Evolutionary conservation across 2,329 filamentous ascomycete genomes (phyloP).

Genomic region (Nakataea oryzae): DNA sequence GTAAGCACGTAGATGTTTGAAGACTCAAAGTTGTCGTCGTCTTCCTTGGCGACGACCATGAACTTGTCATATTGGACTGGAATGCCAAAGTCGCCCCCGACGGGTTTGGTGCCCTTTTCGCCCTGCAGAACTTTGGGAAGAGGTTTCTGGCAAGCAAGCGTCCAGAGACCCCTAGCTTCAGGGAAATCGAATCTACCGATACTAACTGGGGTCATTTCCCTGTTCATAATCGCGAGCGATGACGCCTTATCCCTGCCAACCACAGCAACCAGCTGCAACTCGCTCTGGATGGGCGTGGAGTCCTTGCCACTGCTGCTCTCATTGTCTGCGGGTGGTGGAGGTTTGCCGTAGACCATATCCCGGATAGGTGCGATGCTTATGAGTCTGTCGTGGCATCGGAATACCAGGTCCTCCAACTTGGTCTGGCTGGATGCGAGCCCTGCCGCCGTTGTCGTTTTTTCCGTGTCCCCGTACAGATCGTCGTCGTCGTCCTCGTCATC

Average conservation of each 20-base stretch:
- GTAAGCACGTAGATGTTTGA: conserved; percentile 71
- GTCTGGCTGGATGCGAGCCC: conserved; percentile 26
- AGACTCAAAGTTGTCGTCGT: conserved; percentile 58
- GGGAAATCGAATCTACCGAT: conserved; percentile 62
- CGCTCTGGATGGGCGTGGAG: conserved; percentile 38
- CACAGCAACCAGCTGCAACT: conserved; percentile 48
- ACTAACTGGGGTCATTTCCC: conserved; percentile 64
- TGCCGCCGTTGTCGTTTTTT: conserved; percentile 20
- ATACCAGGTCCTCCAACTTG: conserved; percentile 55
- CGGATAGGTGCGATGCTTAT: conserved; percentile 71
- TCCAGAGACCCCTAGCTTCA: conserved; percentile 70
- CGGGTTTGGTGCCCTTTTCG: conserved; percentile 25
- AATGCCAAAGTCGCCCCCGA: conserved; percentile 15
- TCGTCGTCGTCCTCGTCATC: conserved; percentile 47
- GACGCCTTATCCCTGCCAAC: conserved; percentile 57
- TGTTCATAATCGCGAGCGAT: conserved; percentile 65
- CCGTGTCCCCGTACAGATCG: conserved; percentile 54
- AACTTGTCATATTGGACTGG: conserved; percentile 64
- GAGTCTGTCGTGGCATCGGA: conserved; percentile 68
- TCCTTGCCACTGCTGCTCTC: conserved; percentile 26
- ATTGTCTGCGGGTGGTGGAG: conserved; percentile 29
- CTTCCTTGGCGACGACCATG: conserved; percentile 70
- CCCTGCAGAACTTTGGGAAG: conserved; percentile 48
- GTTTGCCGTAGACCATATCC: conserved; percentile 59
- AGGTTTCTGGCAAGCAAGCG: conserved; percentile 59